phyloP scores from a whole-genome alignment of 1,284 basidiomycete species.

The Naganishia albida region DNA sequence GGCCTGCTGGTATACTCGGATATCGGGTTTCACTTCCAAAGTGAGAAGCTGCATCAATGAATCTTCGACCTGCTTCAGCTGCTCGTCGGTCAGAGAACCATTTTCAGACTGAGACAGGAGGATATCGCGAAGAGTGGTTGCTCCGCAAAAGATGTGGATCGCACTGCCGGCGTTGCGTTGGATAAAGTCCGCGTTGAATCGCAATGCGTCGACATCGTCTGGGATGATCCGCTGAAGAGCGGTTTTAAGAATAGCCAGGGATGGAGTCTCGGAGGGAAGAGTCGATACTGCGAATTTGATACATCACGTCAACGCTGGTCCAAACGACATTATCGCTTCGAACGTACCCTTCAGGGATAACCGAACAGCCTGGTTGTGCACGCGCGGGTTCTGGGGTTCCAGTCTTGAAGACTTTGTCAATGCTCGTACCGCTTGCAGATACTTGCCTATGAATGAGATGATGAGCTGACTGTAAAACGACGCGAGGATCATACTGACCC shows the following conservation, averaged over 20 bases:
- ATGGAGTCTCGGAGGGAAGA: conserved; percentile 11
- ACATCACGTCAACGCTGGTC: neutral
- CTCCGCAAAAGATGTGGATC: conserved; percentile 30
- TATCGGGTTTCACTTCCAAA: conserved; percentile 31
- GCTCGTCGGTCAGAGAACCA: conserved; percentile 14
- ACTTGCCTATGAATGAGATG: conserved; percentile 63
- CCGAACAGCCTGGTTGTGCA: conserved; percentile 72
- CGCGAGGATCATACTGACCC: conserved; percentile 58
- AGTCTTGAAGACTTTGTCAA: conserved; percentile 64
- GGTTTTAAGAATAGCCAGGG: conserved; percentile 28
- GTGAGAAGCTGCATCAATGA: conserved; percentile 26
- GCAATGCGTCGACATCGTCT: conserved; percentile 17
- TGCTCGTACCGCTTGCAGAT: conserved; percentile 73
- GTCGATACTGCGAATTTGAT: conserved; percentile 5
- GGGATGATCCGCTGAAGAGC: conserved; percentile 25
- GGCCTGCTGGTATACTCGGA: conserved; percentile 24
- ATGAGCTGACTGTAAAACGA: neutral
- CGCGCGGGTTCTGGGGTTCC: conserved; percentile 63
- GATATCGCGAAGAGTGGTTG: conserved; percentile 32
- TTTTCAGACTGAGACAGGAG: conserved; percentile 8
- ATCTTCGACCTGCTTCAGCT: conserved; percentile 30
- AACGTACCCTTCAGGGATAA: conserved; percentile 62
- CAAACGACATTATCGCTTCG: neutral
- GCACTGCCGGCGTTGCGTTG: conserved; percentile 31
- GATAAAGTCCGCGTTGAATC: conserved; percentile 32